These are phyloP conservation scores for Ceratocystis destructans DNA, from an alignment of 2,329 filamentous ascomycete species.

Conservation along the genomic window DNA sequence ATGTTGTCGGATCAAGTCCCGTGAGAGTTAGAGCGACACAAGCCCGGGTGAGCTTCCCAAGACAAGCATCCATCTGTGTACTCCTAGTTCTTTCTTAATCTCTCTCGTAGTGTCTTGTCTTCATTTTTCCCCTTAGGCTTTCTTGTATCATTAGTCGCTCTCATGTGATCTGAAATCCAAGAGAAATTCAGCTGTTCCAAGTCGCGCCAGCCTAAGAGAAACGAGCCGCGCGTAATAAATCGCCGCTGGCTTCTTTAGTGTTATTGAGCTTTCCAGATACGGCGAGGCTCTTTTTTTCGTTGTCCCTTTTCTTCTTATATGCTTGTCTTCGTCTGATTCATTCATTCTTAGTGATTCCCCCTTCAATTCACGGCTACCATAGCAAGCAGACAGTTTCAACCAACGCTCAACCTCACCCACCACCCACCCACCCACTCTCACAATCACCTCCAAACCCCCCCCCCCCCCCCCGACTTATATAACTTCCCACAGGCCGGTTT, in stretches of 20 bases:
- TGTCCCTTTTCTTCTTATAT: neutral
- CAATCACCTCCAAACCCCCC: too few relatives aligned
- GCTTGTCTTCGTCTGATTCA: neutral
- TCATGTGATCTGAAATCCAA: neutral
- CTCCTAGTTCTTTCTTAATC: too few relatives aligned
- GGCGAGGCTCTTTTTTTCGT: neutral
- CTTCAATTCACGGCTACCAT: too few relatives aligned
- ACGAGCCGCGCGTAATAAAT: neutral
- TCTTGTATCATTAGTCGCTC: neutral
- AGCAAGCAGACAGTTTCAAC: too few relatives aligned
- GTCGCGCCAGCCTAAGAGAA: neutral
- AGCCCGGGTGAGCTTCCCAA: too few relatives aligned
- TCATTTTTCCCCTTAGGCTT: neutral
- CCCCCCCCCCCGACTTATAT: too few relatives aligned
- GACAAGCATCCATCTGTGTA: too few relatives aligned
- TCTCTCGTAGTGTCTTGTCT: too few relatives aligned
- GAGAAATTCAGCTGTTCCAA: neutral
- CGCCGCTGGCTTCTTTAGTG: neutral
- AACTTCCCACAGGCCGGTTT: neutral
- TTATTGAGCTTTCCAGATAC: neutral
- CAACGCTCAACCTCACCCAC: too few relatives aligned
- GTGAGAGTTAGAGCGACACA: too few relatives aligned
- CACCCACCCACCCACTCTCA: too few relatives aligned
- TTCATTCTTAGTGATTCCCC: neutral
- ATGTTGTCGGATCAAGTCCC: too few relatives aligned